These are phyloP conservation scores for Wolfiporia cocos DNA, from an alignment of 1,284 basidiomycete genomes.

Conservation along the genomic window DNA sequence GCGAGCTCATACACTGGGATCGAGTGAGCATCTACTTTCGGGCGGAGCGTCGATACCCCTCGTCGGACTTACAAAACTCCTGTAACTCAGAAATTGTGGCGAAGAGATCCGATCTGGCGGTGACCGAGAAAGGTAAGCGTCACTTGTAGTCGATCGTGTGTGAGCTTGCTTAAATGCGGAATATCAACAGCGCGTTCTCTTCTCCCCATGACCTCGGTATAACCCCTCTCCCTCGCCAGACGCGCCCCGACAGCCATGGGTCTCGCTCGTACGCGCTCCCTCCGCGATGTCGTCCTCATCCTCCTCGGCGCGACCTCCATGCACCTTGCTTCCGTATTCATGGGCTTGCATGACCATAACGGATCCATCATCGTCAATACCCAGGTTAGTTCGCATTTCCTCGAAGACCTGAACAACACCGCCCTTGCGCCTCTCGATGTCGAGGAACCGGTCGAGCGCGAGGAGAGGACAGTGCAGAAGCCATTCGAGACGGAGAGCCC, in stretches of 20 bases:
- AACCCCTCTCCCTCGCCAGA: neutral
- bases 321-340: slow-evolving; percentile 40
- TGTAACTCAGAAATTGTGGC: too few relatives aligned
- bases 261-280: slow-evolving; percentile 20
- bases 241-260: too few relatives aligned
- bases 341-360: slow-evolving; percentile 27
- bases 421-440: slow-evolving; percentile 5
- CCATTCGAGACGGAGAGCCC: slow-evolving; percentile 4
- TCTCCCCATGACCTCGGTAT: neutral
- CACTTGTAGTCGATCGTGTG: too few relatives aligned
- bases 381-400: slow-evolving; percentile 18
- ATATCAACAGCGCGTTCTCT: neutral
- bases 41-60: too few relatives aligned
- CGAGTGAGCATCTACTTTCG: too few relatives aligned
- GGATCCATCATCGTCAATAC: slow-evolving; percentile 32
- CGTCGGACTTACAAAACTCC: too few relatives aligned
- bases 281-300: slow-evolving; percentile 44
- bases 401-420: slow-evolving; percentile 7
- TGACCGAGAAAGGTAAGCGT: too few relatives aligned
- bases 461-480: slow-evolving; percentile 6
- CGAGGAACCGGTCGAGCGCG: slow-evolving; percentile 1
- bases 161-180: neutral
- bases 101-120: too few relatives aligned
- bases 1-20: too few relatives aligned
- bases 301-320: slow-evolving; percentile 44